A percentile compares a stretch with the other conserved stretches of the same genome.
phyloP scores from a whole-genome alignment of 2,329 filamentous ascomycete genomes.

The Monosporascus sp. region DNA sequence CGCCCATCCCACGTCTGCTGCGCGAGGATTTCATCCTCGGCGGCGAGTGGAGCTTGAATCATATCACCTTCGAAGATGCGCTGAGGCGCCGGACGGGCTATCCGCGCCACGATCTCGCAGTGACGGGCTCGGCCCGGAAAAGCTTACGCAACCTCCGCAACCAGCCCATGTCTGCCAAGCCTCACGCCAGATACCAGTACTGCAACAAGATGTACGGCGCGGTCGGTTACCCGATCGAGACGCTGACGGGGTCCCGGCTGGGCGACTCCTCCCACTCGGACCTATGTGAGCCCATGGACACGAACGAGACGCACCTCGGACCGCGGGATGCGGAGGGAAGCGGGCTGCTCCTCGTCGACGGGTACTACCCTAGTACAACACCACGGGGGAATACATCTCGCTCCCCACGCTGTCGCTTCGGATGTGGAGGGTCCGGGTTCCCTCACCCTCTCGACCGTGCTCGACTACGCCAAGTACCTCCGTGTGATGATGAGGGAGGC shows the following conservation, averaged over 20 bases:
- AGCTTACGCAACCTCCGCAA: constrained; percentile 39
- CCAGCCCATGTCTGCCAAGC: constrained; percentile 29
- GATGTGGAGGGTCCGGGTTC: constrained; percentile 37
- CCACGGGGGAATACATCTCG: constrained; percentile 16
- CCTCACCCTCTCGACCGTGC: constrained; percentile 31
- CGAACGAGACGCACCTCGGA: constrained; percentile 37
- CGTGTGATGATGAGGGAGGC: constrained; percentile 26
- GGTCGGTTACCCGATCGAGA: constrained; percentile 41
- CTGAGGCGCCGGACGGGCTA: constrained; percentile 48
- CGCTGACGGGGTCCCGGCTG: constrained; percentile 31
- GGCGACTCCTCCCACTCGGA: constrained; percentile 33
- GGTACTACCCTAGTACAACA: constrained; percentile 36
- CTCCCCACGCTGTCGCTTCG: constrained; percentile 22
- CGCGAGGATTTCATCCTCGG: constrained; percentile 47
- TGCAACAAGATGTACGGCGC: constrained; percentile 46
- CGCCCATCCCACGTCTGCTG: constrained; percentile 39
- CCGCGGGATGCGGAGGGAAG: constrained; percentile 20
- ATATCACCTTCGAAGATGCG: constrained; percentile 50
- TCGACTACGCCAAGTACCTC: constrained; percentile 32
- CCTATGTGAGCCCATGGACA: constrained; percentile 42
- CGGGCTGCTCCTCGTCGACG: constrained; percentile 31
- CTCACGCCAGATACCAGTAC: constrained; percentile 36
- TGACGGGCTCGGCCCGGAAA: constrained; percentile 27
- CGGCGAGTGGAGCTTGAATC: constrained; percentile 39
- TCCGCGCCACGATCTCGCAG: constrained; percentile 34